phyloP scores from a whole-genome alignment of 805 yeast genomes.

The Kuraishia ogatae region DNA sequence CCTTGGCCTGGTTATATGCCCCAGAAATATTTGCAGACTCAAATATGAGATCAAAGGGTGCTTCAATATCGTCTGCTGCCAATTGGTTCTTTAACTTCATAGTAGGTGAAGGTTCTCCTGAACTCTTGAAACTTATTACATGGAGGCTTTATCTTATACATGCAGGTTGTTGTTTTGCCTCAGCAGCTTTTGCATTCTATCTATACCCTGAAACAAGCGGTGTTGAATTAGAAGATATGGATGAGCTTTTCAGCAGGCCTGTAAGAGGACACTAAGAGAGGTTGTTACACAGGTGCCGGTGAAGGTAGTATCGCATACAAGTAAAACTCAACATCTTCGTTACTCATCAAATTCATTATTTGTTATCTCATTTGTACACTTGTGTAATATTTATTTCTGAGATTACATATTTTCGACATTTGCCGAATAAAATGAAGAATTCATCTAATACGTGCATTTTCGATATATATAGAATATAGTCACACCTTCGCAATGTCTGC shows the following conservation, averaged over 20 bases:
- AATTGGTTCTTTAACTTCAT: constrained; percentile 87
- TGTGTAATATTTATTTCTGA: neutral
- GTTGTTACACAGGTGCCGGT: no score
- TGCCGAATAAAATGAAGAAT: no score
- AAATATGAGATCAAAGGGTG: constrained; percentile 72
- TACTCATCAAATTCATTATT: neutral
- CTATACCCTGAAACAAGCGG: constrained; percentile 38
- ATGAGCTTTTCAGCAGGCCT: constrained; percentile 27
- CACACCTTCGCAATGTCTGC: neutral
- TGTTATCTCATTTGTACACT: neutral
- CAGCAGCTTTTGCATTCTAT: constrained; percentile 28
- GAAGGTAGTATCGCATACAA: no score
- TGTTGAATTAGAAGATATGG: constrained; percentile 34
- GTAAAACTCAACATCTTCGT: neutral
- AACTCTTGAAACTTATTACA: constrained; percentile 61
- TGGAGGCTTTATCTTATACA: constrained; percentile 80
- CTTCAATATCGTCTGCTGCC: constrained; percentile 78
- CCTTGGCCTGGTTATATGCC: constrained; percentile 81
- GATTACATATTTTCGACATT: no score
- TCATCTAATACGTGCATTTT: neutral
- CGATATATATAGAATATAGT: neutral
- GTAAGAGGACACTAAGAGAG: constrained; percentile 4
- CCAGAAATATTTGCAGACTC: constrained; percentile 77
- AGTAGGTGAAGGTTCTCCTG: constrained; percentile 88
- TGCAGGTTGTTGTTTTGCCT: constrained; percentile 51